Conservation (phyloP, 2,329 filamentous ascomycete genomes). For the Aciculosporium take region DNA sequence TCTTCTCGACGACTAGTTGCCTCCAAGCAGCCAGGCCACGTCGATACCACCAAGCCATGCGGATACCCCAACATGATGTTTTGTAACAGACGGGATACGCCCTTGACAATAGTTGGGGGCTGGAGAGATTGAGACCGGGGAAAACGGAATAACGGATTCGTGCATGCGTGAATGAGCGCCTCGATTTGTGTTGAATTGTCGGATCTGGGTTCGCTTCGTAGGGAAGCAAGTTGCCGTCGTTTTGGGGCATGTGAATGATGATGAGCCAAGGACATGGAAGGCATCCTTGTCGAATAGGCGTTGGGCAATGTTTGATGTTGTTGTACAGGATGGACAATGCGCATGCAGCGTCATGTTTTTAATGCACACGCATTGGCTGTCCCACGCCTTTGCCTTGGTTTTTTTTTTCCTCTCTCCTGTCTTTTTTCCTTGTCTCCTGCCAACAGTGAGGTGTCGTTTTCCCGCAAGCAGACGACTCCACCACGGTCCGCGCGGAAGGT, state of each 20-base stretch:
- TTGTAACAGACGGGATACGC: not conserved
- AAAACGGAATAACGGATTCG: not conserved
- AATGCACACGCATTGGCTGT: no score
- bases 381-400: no score
- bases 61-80: not conserved
- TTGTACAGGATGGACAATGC: no score
- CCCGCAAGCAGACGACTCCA: not conserved
- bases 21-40: not conserved
- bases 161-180: not conserved
- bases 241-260: no score
- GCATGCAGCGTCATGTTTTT: no score
- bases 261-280: no score
- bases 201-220: no score
- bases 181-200: not conserved
- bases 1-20: slow-evolving; percentile 34
- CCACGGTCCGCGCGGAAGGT: not conserved
- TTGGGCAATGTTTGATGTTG: not conserved
- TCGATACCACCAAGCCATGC: not conserved
- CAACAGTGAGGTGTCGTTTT: no score
- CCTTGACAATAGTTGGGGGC: not conserved
- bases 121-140: not conserved
- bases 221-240: not conserved
- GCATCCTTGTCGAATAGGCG: not conserved
- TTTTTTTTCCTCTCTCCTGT: no score
- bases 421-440: no score